Evolutionary conservation across 352 stramenopile genomes (phyloP).

Genomic region (Halophytophthora polymorphica): DNA sequence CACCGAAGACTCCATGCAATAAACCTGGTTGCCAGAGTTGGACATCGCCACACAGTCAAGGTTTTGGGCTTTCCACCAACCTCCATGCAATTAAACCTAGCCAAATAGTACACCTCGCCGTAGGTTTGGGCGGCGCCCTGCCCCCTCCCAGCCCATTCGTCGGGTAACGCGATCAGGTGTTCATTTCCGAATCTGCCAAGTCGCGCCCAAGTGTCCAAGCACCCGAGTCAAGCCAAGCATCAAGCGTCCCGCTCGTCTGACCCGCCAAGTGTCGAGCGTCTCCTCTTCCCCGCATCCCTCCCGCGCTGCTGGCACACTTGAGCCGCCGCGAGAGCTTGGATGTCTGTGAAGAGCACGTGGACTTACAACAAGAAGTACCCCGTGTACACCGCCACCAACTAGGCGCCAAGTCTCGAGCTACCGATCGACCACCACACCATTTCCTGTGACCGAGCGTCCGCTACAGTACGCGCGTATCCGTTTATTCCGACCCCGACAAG

Average conservation of each 20-base stretch:
- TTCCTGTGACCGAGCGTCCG: too few species aligned
- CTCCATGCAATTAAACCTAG: constrained; percentile 7
- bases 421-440: not conserved
- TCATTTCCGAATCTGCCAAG: constrained; percentile 58
- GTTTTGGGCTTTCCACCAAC: too few species aligned
- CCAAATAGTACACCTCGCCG: not conserved
- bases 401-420: constrained; percentile 17
- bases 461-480: too few species aligned
- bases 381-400: constrained; percentile 67
- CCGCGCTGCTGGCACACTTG: constrained; percentile 4
- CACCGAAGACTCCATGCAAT: too few species aligned
- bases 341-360: constrained; percentile 82
- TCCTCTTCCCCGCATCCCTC: constrained; percentile 12
- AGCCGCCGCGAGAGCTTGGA: constrained; percentile 30
- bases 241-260: not conserved
- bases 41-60: too few species aligned
- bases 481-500: too few species aligned
- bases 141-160: constrained; percentile 23
- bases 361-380: constrained; percentile 86
- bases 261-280: not conserved
- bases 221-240: constrained; percentile 12
- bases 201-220: constrained; percentile 21
- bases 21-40: not conserved
- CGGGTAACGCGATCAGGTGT: constrained; percentile 57
- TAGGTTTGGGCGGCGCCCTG: constrained; percentile 7